Conservation (phyloP, 106 monocot genomes). For the Dactylorhiza incarnata region DNA sequence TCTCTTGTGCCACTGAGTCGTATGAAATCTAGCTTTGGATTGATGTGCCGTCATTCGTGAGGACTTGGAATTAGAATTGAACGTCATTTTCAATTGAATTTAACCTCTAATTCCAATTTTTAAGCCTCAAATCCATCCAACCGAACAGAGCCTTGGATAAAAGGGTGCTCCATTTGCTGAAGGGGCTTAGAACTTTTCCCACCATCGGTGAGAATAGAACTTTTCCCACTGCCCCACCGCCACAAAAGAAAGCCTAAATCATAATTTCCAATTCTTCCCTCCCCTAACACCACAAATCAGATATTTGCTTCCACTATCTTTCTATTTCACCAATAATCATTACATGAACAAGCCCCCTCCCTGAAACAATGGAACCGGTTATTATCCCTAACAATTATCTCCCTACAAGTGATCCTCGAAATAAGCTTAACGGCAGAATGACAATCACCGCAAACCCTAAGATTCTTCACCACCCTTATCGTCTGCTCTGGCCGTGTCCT, state of each 20-base stretch:
- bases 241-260: not conserved
- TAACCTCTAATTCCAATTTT: no score
- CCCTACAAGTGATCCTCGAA: constrained; percentile 31
- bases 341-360: constrained; percentile 57
- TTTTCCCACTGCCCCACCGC: no score
- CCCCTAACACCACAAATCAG: not conserved
- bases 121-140: no score
- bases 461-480: constrained; percentile 72
- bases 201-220: no score
- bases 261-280: not conserved
- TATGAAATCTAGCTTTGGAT: no score
- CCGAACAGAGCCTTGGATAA: no score
- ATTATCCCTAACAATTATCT: constrained; percentile 62
- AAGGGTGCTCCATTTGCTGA: no score
- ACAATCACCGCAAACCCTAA: constrained; percentile 69
- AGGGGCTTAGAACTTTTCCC: no score
- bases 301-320: not conserved
- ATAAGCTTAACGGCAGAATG: constrained; percentile 61
- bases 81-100: no score
- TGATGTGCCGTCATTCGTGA: no score
- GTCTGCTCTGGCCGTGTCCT: constrained; percentile 19
- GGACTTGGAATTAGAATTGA: no score
- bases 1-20: no score
- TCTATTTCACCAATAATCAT: constrained; percentile 57
- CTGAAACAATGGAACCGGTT: constrained; percentile 65